A percentile compares a stretch with the other conserved stretches of the same genome.
These are phyloP conservation scores for Fraxinus anomala DNA, from an alignment of 257 asterid genomes.

Conservation along the genomic window DNA sequence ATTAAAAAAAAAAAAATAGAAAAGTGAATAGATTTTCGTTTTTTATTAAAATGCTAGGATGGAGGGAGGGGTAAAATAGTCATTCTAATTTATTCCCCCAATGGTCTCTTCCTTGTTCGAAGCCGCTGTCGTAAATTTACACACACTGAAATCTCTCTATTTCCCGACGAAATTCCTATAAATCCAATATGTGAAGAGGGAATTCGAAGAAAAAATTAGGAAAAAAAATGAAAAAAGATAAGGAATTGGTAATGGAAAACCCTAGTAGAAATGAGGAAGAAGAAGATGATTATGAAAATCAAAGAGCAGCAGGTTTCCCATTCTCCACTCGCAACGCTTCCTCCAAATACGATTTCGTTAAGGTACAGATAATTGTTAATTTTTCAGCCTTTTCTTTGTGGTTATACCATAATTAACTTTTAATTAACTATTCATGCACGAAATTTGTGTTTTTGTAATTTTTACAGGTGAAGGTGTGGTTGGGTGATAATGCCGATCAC, in stretches of 20 bases:
- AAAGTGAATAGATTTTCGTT: no score
- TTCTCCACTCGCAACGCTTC: conserved; percentile 85
- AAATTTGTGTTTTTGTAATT: not conserved
- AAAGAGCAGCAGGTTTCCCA: conserved; percentile 39
- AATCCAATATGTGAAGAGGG: not conserved
- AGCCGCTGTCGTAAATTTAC: not conserved
- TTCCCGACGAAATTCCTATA: not conserved
- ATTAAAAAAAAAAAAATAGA: no score
- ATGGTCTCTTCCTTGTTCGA: not conserved
- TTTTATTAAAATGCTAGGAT: no score
- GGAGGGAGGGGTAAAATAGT: no score
- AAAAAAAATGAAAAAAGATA: conserved; percentile 44
- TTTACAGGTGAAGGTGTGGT: conserved; percentile 92
- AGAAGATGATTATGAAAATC: conserved; percentile 37
- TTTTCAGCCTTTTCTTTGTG: not conserved
- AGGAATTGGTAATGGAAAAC: conserved; percentile 49
- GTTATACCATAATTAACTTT: not conserved
- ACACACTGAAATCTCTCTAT: not conserved
- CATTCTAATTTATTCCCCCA: no score
- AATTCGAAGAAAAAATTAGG: not conserved
- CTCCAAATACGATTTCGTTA: conserved; percentile 95
- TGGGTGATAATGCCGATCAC: conserved; percentile 99
- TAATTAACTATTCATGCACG: no score
- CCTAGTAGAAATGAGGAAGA: conserved; percentile 41
- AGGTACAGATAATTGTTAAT: conserved; percentile 48